Evolutionary conservation across 257 asterid species (phyloP).

Genomic region (Solanum sitiens): DNA sequence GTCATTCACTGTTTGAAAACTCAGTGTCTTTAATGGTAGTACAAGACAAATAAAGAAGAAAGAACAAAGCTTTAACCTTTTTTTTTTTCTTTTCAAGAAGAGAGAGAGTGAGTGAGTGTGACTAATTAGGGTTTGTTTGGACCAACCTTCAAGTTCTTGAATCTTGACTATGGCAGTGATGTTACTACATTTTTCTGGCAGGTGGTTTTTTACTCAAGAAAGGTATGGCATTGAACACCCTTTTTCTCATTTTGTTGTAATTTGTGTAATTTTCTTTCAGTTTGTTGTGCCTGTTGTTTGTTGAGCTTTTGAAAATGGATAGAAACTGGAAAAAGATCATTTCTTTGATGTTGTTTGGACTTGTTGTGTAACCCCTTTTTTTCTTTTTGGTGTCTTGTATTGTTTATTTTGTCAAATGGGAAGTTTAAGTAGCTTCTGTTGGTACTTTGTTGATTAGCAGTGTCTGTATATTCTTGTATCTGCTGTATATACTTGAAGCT

Average conservation of each 20-base stretch:
- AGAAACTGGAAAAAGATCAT: neutral
- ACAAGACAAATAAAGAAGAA: neutral
- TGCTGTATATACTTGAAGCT: neutral
- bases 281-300: neutral
- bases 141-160: slow-evolving; percentile 2
- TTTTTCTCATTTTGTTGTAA: neutral
- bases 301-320: neutral
- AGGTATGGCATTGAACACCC: slow-evolving; percentile 9
- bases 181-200: slow-evolving; percentile 2
- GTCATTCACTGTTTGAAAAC: neutral
- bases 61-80: neutral
- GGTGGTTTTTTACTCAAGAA: slow-evolving; percentile 16
- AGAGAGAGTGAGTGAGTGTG: slow-evolving; percentile 11
- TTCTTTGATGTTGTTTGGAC: neutral
- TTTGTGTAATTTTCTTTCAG: neutral
- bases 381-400: neutral
- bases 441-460: neutral
- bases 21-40: neutral
- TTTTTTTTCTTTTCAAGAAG: neutral
- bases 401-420: neutral
- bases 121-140: slow-evolving; percentile 10
- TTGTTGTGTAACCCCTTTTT: neutral
- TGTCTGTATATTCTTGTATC: neutral
- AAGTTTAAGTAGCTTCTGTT: neutral
- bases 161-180: slow-evolving; percentile 11